These are phyloP conservation scores for Saccharomyces hybrid DNA, from an alignment of 1,139 yeast genomes.

Conservation along the genomic window DNA sequence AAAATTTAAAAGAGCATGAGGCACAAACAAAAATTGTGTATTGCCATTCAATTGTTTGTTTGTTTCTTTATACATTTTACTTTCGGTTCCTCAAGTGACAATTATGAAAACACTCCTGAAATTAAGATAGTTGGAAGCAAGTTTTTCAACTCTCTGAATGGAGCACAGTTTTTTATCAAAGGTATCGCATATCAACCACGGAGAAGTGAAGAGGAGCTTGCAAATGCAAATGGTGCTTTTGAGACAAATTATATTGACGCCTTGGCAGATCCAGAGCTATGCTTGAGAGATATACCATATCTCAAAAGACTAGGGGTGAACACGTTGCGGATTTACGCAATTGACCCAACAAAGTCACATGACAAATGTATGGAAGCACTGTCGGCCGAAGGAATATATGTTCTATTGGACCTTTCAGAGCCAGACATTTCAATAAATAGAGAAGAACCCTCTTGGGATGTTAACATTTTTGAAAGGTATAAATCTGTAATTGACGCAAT, in stretches of 20 bases:
- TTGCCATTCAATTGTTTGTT: background rate
- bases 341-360: conserved; percentile 45
- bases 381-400: conserved; percentile 49
- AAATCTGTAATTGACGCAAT: conserved; percentile 48
- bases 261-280: conserved; percentile 40
- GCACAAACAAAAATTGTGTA: background rate
- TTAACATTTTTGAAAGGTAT: conserved; percentile 59
- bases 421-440: conserved; percentile 46
- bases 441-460: conserved; percentile 44
- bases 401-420: conserved; percentile 48
- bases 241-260: conserved; percentile 46
- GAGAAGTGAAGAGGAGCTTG: conserved; percentile 29
- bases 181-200: conserved; percentile 56
- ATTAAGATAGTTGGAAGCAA: conserved; percentile 41
- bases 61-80: background rate
- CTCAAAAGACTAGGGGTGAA: conserved; percentile 45
- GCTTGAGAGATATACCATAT: conserved; percentile 45
- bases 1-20: background rate
- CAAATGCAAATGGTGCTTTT: conserved; percentile 28
- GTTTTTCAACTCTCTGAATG: conserved; percentile 38
- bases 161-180: conserved; percentile 47
- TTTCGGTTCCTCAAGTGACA: background rate
- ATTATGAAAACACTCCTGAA: conserved; percentile 17
- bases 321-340: conserved; percentile 48
- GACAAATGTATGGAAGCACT: conserved; percentile 50